Conservation (phyloP, 805 yeast species). For the Candida railenensis region DNA sequence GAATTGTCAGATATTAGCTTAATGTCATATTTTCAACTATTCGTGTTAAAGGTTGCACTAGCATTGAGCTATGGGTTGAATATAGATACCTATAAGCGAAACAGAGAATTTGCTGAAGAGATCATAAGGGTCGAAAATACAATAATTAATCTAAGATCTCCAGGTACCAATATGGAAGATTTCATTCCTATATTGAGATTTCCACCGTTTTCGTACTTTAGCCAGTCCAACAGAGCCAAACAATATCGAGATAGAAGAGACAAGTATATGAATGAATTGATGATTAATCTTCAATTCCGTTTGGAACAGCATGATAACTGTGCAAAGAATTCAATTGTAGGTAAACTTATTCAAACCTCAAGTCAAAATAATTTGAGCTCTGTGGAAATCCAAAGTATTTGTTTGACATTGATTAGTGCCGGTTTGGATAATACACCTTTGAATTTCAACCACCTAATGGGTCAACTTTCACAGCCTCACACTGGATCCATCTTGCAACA, state of each 20-base stretch:
- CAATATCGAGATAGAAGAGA: slow-evolving; percentile 42
- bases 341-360: slow-evolving; percentile 12
- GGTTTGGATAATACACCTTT: slow-evolving; percentile 74
- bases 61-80: slow-evolving; percentile 51
- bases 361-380: slow-evolving; percentile 11
- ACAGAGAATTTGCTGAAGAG: slow-evolving; percentile 43
- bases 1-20: slow-evolving; percentile 35
- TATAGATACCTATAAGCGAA: slow-evolving; percentile 41
- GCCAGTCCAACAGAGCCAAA: slow-evolving; percentile 13
- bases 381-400: slow-evolving; percentile 55
- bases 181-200: slow-evolving; percentile 47
- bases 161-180: slow-evolving; percentile 54
- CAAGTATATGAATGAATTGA: slow-evolving; percentile 44
- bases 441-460: slow-evolving; percentile 58
- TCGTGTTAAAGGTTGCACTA: slow-evolving; percentile 51
- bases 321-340: slow-evolving; percentile 31
- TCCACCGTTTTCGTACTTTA: slow-evolving; percentile 16
- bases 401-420: slow-evolving; percentile 76
- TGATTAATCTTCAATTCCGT: slow-evolving; percentile 10
- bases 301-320: slow-evolving; percentile 23
- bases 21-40: slow-evolving; percentile 45
- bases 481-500: slow-evolving; percentile 40
- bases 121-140: slow-evolving; percentile 55
- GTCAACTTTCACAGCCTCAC: slow-evolving; percentile 50
- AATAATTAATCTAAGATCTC: slow-evolving; percentile 58